Percentiles rank a stretch among this genome's conserved stretches.
These are phyloP conservation scores for Gossypium australe DNA, from an alignment of 345 rosid species.

Conservation along the genomic window DNA sequence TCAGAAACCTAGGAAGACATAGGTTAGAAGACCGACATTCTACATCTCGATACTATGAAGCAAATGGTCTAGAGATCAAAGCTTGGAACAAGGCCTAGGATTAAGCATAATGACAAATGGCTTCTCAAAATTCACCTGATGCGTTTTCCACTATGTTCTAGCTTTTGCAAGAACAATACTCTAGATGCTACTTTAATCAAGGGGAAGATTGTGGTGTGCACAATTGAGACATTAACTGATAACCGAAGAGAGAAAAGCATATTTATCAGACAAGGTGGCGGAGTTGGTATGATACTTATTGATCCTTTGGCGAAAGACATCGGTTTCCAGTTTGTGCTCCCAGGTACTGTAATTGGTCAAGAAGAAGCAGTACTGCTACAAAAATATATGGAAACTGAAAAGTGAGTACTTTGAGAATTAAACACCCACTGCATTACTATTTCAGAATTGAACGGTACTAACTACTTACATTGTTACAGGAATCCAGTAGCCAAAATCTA, in stretches of 20 bases:
- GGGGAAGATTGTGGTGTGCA: slow-evolving; percentile 47
- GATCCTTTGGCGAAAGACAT: slow-evolving; percentile 31
- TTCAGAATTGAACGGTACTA: neutral
- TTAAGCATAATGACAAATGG: neutral
- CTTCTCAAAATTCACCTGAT: neutral
- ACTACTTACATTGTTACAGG: slow-evolving; percentile 16
- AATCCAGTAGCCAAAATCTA: slow-evolving; percentile 35
- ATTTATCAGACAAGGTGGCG: slow-evolving; percentile 31
- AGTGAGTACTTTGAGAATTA: slow-evolving; percentile 25
- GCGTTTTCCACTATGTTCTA: slow-evolving; percentile 11
- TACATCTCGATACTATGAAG: neutral
- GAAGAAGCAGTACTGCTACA: slow-evolving; percentile 35
- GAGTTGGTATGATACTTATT: slow-evolving; percentile 41
- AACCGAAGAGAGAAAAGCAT: slow-evolving; percentile 22
- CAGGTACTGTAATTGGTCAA: slow-evolving; percentile 31
- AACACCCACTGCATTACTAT: neutral
- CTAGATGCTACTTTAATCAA: slow-evolving; percentile 32
- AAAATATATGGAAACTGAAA: slow-evolving; percentile 30
- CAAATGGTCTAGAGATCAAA: neutral
- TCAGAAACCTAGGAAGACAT: neutral
- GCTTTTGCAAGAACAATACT: slow-evolving; percentile 46
- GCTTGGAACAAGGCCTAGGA: slow-evolving; percentile 1
- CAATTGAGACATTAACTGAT: slow-evolving; percentile 21
- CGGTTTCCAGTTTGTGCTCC: slow-evolving; percentile 37
- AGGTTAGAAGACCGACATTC: neutral